Base-by-base conservation (phyloP, 345 rosid genomes). In the Salix koriyanagi region DNA sequence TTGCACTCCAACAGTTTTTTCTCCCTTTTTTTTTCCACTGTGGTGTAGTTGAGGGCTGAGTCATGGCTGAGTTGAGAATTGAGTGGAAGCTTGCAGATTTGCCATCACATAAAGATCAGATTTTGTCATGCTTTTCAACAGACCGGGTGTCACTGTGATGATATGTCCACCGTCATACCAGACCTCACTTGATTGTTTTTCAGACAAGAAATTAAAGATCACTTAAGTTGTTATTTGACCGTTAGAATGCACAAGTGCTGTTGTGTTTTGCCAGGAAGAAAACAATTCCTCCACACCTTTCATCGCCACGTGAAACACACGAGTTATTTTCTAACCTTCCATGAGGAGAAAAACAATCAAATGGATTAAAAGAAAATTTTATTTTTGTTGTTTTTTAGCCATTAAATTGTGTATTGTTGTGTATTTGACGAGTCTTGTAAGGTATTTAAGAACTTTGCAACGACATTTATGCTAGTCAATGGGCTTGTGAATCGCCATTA, bases 21-120 rank as follows among this genome's bases (percentile, higher is more conserved):
- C 2, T 0, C 21, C 7, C n/a, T 19, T 19, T 52, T 19, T 2
- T 2, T 21, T 7, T 4, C 0, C 13, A 16, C n/a, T 50, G 25
- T 2, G 25, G 62, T 54, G 60, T 54, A 19, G 23, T 21, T 7
- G 25, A 58, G 28, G 62, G 62, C 10, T 26, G 25, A 58, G 62
- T 58, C 10, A 58, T n/a, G 28, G 28, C 5, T 3, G 28, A 9
- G 26, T 58, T 58, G 62, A n/a, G 4, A n/a, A 21, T 0, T 3
- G 61, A 56, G 50, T 0, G 18, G 18, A 15, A 46, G 62, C 14
- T 10, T 3, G 62, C 26, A n/a, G 62, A 58, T 58, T 2, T 56
- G 62, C 62, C 62, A 25, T 58, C 1, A 1, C 14, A n/a, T n/a
- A 28, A 58, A 8, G 62, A 58, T 58, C 62, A 4, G 62, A 5